Base-by-base conservation (phyloP, 2,329 filamentous ascomycete genomes). In the Davidsoniella eucalypti region DNA sequence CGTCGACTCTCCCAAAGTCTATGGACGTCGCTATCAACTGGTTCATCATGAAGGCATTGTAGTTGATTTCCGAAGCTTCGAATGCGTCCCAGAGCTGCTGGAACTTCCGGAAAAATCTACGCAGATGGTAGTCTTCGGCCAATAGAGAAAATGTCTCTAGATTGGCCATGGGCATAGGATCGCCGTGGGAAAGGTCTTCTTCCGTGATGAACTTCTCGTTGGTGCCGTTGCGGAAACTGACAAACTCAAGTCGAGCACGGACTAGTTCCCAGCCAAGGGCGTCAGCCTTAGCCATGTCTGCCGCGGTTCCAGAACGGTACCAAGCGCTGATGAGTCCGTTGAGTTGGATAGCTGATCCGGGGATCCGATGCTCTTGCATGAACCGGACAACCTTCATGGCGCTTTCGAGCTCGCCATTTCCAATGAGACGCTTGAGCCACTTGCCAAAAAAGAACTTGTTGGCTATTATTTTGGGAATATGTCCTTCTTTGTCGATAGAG, bases 391-490 rank as follows among this genome's bases (percentile, higher is more conserved):
- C 84, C 53, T 77, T 75, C 48, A 76, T 71, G 2, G 86, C 85
- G 2, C 81, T 82, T 51, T 83, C 75, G 12, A 84, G 65, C 55
- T 87, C 75, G 2, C 78, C 79, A 52, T 80, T 75, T 14, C 80
- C 81, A 51, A 93, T 83, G 7, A 93, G 74, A 46, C 83, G 78
- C 63, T 90, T 90, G 59, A 94, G 73, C 88, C 87, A 94, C 58
- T 86, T 88, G 33, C 82, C 84, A 56, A 87, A 83, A 63, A 94
- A 85, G 64, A 87, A 90, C 55, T 82, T 80, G 62, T 93, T 92
- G 46, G 67, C 69, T 38, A 78, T 63, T 7, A 67, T 64, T 1
- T 67, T 65, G 1, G 74, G 73, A 51, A 77, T 63, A 16, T 61
- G 57, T 47, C 64, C 63, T 52, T 63, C 61, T 47, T 58, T 61